Evolutionary conservation across 768 basidiomycete species (phyloP).

Genomic region (Collybia sordida): DNA sequence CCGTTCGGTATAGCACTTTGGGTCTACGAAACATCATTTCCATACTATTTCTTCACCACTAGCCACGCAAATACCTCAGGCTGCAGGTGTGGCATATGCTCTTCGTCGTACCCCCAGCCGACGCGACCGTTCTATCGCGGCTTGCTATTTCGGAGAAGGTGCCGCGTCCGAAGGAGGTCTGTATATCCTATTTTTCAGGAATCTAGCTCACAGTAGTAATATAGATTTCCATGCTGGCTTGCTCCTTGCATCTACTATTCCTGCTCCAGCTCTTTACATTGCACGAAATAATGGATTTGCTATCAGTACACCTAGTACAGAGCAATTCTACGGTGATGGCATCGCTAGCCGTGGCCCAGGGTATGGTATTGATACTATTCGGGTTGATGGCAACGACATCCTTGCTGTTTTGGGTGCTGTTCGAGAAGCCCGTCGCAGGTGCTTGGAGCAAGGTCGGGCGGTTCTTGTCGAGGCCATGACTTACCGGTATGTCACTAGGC

Average conservation of each 20-base stretch:
- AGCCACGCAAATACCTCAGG: constrained; percentile 93
- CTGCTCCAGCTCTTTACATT: constrained; percentile 72
- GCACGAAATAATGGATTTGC: constrained; percentile 90
- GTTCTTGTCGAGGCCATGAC: constrained; percentile 91
- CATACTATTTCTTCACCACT: constrained; percentile 93
- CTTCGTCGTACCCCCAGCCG: constrained; percentile 75
- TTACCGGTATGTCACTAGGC: constrained; percentile 58
- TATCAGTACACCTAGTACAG: constrained; percentile 87
- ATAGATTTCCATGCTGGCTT: constrained; percentile 91
- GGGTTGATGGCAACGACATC: constrained; percentile 93
- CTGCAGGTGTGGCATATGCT: constrained; percentile 90
- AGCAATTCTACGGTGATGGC: constrained; percentile 92
- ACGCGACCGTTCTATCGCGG: constrained; percentile 72
- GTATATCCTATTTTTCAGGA: constrained; percentile 9
- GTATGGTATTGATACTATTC: constrained; percentile 88
- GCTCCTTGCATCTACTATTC: constrained; percentile 74
- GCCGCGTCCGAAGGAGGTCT: constrained; percentile 86
- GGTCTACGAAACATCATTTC: constrained; percentile 81
- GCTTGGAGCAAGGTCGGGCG: constrained; percentile 76
- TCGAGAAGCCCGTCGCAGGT: constrained; percentile 67
- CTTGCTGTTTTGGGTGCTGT: constrained; percentile 79
- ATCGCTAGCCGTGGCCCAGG: constrained; percentile 90
- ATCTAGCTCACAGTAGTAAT: constrained; percentile 17
- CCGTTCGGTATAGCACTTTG: constrained; percentile 64
- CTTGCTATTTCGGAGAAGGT: constrained; percentile 92